Conservation (phyloP, 805 yeast species). For the Kluyveromyces lactis region DNA sequence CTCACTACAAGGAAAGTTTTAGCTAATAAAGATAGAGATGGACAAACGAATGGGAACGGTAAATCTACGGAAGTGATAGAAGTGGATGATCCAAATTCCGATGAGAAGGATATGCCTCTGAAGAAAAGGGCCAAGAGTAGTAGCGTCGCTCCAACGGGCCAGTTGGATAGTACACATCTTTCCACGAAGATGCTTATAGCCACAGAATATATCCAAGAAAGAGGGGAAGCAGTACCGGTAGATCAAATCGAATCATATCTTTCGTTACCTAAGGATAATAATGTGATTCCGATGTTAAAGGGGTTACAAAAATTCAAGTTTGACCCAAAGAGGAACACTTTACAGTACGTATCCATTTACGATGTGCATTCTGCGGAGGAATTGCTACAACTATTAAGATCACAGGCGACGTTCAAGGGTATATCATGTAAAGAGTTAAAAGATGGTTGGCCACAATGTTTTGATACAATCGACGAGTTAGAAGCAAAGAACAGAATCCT, state of each 20-base stretch:
- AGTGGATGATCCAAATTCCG: slow-evolving; percentile 16
- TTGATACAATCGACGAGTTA: slow-evolving; percentile 65
- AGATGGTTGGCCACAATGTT: slow-evolving; percentile 87
- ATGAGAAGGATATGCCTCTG: slow-evolving; percentile 17
- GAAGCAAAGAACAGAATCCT: slow-evolving; percentile 72
- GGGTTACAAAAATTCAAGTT: slow-evolving; percentile 72
- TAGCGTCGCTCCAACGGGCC: slow-evolving; percentile 17
- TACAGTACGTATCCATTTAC: slow-evolving; percentile 83
- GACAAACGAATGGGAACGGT: slow-evolving; percentile 12
- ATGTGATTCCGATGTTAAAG: slow-evolving; percentile 61
- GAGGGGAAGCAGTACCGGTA: slow-evolving; percentile 61
- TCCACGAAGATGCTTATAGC: slow-evolving; percentile 87
- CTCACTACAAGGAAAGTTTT: slow-evolving; percentile 33
- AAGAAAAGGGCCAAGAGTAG: slow-evolving; percentile 20
- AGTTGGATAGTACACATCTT: slow-evolving; percentile 40
- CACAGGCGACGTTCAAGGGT: slow-evolving; percentile 84
- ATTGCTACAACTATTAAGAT: slow-evolving; percentile 59
- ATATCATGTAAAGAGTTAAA: slow-evolving; percentile 68
- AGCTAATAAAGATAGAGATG: slow-evolving; percentile 14
- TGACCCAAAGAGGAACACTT: slow-evolving; percentile 50
- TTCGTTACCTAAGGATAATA: slow-evolving; percentile 46
- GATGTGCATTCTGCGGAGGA: slow-evolving; percentile 79
- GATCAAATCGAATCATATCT: slow-evolving; percentile 60
- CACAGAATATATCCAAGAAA: slow-evolving; percentile 73
- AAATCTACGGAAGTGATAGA: slow-evolving; percentile 3